These are phyloP conservation scores for Dioscorea cayenensis DNA, from an alignment of 116 monocot species.

Conservation along the genomic window DNA sequence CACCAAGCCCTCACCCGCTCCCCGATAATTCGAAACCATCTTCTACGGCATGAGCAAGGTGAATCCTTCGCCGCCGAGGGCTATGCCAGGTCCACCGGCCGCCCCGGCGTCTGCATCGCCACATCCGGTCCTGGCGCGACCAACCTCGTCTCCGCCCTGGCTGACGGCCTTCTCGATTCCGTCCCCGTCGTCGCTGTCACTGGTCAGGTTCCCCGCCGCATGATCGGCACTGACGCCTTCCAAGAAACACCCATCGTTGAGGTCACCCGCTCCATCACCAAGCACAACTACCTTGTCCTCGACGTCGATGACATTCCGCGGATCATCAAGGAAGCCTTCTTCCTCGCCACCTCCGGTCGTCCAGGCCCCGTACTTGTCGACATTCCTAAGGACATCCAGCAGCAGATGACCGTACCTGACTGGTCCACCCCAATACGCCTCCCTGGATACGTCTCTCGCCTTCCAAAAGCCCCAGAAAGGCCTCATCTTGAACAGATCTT, in stretches of 20 bases:
- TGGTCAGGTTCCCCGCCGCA: constrained; percentile 63
- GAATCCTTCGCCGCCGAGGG: constrained; percentile 55
- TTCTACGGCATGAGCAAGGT: constrained; percentile 68
- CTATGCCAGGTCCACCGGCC: constrained; percentile 57
- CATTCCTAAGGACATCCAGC: constrained; percentile 52
- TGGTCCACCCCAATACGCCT: constrained; percentile 24
- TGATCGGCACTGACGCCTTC: constrained; percentile 78
- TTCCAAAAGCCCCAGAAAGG: constrained; percentile 34
- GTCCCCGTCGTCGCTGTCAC: constrained; percentile 69
- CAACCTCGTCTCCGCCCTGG: constrained; percentile 62
- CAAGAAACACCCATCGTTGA: constrained; percentile 80
- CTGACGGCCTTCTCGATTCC: constrained; percentile 59
- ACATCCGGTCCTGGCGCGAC: constrained; percentile 77
- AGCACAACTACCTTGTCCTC: constrained; percentile 65
- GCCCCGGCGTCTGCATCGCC: constrained; percentile 57
- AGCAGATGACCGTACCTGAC: constrained; percentile 27
- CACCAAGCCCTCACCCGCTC: constrained; percentile 79
- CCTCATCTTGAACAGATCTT: constrained; percentile 42
- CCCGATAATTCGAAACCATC: constrained; percentile 39
- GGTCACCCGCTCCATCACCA: constrained; percentile 64
- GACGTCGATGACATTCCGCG: constrained; percentile 59
- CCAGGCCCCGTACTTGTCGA: constrained; percentile 48
- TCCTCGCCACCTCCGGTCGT: constrained; percentile 47
- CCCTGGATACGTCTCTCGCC: constrained; percentile 41
- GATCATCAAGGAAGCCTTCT: constrained; percentile 51